Percentiles rank a stretch among this genome's conserved stretches.
These are phyloP conservation scores for Amauroascus niger DNA, from an alignment of 2,329 filamentous ascomycete genomes.

Conservation along the genomic window DNA sequence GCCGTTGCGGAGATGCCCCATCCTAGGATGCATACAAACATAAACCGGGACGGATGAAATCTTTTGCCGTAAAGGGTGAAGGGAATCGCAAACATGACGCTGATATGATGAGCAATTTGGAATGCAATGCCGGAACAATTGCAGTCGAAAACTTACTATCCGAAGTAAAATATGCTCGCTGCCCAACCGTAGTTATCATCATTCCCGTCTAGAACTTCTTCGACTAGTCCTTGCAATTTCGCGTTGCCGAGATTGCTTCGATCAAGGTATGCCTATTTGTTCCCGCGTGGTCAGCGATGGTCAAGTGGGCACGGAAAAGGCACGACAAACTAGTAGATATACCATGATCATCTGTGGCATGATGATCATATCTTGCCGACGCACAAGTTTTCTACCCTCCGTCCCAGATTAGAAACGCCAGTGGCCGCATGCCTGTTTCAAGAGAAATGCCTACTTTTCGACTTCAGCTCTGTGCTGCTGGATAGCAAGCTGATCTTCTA, in stretches of 20 bases:
- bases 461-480: slow-evolving; percentile 4
- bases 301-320: neutral
- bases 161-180: slow-evolving; percentile 17
- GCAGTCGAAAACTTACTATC: slow-evolving; percentile 12
- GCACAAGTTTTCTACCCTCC: slow-evolving; percentile 13
- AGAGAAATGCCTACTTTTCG: slow-evolving; percentile 10
- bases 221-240: slow-evolving; percentile 14
- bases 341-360: slow-evolving; percentile 16
- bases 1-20: slow-evolving; percentile 50
- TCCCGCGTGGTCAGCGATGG: neutral
- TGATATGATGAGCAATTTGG: slow-evolving; percentile 6
- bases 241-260: slow-evolving; percentile 17
- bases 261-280: slow-evolving; percentile 16
- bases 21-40: slow-evolving; percentile 15
- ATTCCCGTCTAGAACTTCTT: slow-evolving; percentile 12
- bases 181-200: slow-evolving; percentile 15
- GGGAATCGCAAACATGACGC: slow-evolving; percentile 15
- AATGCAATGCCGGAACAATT: neutral
- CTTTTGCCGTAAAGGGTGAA: slow-evolving; percentile 16
- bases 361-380: slow-evolving; percentile 17
- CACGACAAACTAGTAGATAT: slow-evolving; percentile 13
- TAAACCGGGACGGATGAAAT: slow-evolving; percentile 16
- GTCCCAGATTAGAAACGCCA: neutral
- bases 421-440: neutral
- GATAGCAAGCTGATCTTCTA: neutral